phyloP scores from a whole-genome alignment of 1,284 basidiomycete genomes.

The Leccinum fuscescens region DNA sequence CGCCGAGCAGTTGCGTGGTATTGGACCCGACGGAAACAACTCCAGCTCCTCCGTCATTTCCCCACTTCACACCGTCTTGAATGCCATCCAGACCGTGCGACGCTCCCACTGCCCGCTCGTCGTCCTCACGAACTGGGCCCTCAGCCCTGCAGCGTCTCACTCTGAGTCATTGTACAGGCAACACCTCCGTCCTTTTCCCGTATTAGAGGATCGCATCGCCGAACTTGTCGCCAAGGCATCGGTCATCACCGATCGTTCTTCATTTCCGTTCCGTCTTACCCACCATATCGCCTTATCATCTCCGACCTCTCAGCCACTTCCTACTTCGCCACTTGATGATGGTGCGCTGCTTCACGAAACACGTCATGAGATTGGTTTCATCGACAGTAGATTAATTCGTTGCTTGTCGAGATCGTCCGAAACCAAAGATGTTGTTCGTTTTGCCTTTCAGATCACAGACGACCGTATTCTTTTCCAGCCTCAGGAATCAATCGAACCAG shows the following conservation, averaged over 20 bases:
- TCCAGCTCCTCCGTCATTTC: slow-evolving; percentile 11
- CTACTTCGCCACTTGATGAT: slow-evolving; percentile 20
- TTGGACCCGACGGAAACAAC: slow-evolving; percentile 15
- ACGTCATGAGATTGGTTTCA: slow-evolving; percentile 19
- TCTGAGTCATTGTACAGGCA: slow-evolving; percentile 46
- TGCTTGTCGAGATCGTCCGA: slow-evolving; percentile 37
- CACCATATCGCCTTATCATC: slow-evolving; percentile 47
- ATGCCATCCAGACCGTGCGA: slow-evolving; percentile 51
- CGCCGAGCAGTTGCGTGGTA: slow-evolving; percentile 50
- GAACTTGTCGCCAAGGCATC: slow-evolving; percentile 18
- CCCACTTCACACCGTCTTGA: slow-evolving; percentile 42
- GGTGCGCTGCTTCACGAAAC: slow-evolving; percentile 30
- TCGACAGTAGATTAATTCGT: slow-evolving; percentile 26
- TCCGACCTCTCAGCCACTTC: slow-evolving; percentile 29
- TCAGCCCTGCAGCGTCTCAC: slow-evolving; percentile 36
- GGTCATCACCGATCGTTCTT: slow-evolving; percentile 11
- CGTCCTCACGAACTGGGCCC: slow-evolving; percentile 65
- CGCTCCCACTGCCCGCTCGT: slow-evolving; percentile 51
- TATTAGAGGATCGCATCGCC: slow-evolving; percentile 16
- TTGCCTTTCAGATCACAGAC: slow-evolving; percentile 24
- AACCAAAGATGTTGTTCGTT: slow-evolving; percentile 16
- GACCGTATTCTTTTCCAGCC: slow-evolving; percentile 19
- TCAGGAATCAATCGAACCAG: background rate
- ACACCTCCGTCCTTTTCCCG: slow-evolving; percentile 50
- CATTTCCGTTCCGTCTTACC: slow-evolving; percentile 35